Base-by-base conservation (phyloP, 163 green algal species). In the Chlamydomonas reinhardtii region DNA sequence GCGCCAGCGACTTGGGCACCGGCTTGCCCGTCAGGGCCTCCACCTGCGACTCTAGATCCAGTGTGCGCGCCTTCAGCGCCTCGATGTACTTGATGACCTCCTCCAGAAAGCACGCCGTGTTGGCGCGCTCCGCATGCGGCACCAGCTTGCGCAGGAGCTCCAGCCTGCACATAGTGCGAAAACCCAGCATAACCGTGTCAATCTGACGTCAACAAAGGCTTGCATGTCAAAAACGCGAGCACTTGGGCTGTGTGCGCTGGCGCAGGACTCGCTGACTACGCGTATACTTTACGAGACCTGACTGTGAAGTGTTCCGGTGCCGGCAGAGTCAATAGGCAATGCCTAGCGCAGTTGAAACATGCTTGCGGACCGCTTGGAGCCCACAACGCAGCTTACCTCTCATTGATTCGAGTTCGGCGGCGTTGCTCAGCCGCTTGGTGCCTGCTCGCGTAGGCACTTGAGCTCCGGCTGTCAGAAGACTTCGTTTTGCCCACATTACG, bases 81-180 rank as follows among this genome's bases (percentile, higher is more conserved):
- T 94, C 84, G 31, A 98, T 93, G 77, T 97, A 97, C 72, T 88
- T 90, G 68, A 97, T 93, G 19, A 97, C 93, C 84, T 97, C 94
- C 70, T 98, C 94, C 24, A 98, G 72, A 62, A 98, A 97, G 61
- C 76, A 88, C 24, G 95, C 95, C 8, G 95, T 98, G 90, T 98
- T 98, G 66, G 94, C 90, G 1, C 95, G 89, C 81, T 98, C 93
- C 0, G 88, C 85, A 81, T 96, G 93, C 3, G 94, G 94, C 43
- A 96, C 93, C 12, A 96, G 71, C 70, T 89, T 83, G 12, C 93
- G 89, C 34, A 96, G 87, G 2, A 81, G 62, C 24, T 96, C 93
- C 17, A 96, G 85, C 85, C 93, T 96, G 90, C 83, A 54, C 12
- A 56, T 2, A 6, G 43, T n/a, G 39, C 39, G 39, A 48, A 29